Base-by-base conservation (phyloP, 2,329 filamentous ascomycete genomes). In the Cytospora mali region DNA sequence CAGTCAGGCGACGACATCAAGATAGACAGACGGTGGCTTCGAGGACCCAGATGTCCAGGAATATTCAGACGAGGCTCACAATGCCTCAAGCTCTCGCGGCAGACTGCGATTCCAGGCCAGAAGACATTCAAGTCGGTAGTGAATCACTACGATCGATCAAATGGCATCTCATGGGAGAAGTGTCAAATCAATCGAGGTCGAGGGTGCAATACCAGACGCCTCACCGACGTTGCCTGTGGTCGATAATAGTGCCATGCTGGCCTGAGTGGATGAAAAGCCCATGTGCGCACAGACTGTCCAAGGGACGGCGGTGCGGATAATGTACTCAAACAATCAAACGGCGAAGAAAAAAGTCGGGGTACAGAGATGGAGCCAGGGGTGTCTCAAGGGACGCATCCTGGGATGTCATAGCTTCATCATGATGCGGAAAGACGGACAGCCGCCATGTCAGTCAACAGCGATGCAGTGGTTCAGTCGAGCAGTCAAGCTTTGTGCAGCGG, bases 361-460 rank as follows among this genome's bases (percentile, higher is more conserved):
- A 55, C 39, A 55, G 48, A 58, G 58, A 58, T 50, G 60, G 46
- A 60, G 63, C 63, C 54, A 55, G 55, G 23, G 21, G 21, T 25
- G 33, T 54, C 52, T 65, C 63, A 60, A 29, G 27, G 25, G 42
- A 46, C 53, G 52, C 51, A 60, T 51, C 63, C 63, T 60, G 33
- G 63, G 35, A 60, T 46, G 46, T 60, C 52, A 56, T 42, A 62
- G 60, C 60, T 62, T 65, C 60, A 62, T 65, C 63, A 65, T 46
- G 56, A 25, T 51, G 63, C 60, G 56, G 39, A 50, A 42, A 50
- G 63, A 58, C 60, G 60, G 63, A 65, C 39, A 55, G 52, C 52
- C 63, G 63, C 51, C 63, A 54, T 59, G 63, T 62, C 63, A 65
- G 60, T 65, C 63, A 65, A 59, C 35, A 61, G 48, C 42, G 23